Evolutionary conservation across 495 filamentous ascomycete species (phyloP), one percentile per base, ranked within the genome.

Genomic region (Talaromyces wortmannii): DNA sequence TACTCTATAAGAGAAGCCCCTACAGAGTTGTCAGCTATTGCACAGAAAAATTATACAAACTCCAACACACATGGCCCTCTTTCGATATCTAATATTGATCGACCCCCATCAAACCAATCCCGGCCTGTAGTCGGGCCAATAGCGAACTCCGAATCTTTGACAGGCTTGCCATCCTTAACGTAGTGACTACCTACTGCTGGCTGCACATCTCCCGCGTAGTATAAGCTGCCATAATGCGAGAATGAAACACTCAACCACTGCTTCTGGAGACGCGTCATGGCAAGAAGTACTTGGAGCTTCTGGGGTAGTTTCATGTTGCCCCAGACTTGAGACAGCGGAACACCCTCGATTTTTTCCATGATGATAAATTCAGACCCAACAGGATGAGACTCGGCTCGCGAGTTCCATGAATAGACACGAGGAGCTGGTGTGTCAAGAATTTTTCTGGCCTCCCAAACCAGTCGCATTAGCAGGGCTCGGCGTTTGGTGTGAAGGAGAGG

Each of bases 341-440:
- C 48, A 42, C 70, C 67, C 23, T 56, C 32, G 33, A 54, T 53
- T 57, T 64, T 64, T 11, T 69, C 63, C 69, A 69, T 71, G 32
- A 71, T 63, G 50, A 73, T 73, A 50, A 67, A 73, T 52, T 69
- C 69, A 54, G 67, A 61, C 13, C 59, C 65, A 13, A 73, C 67
- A 40, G 65, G 58, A 50, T 71, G 62, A 11, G 45, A 15, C 45
- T 61, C 32, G 5, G 63, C 63, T 42, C 46, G 56, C 16, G 63
- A 61, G 48, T 64, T 68, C 60, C 63, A 71, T 10, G 63, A 29
- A 31, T 64, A 52, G 7, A 68, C 66, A n/a, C 59, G 61, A 50
- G 66, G 66, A 13, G 49, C 58, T 36, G 63, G 63, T 29, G 61
- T 67, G 48, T 59, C 51, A 40, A 67, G 57, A 30, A 67, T 30